Evolutionary conservation across 306 rosid species (phyloP).

Genomic region (Vigna angularis): DNA sequence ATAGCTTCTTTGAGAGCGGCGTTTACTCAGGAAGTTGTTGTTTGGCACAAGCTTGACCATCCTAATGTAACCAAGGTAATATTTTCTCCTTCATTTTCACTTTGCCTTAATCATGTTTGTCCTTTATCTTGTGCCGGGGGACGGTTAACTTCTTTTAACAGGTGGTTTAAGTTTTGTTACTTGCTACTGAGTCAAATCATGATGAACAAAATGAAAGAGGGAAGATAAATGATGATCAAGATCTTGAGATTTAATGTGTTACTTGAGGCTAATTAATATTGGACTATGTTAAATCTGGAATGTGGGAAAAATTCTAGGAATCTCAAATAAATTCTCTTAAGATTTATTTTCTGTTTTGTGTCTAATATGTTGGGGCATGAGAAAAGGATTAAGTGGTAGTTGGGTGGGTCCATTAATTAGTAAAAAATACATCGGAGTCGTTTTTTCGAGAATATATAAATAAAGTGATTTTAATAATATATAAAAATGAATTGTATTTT

Average conservation of each 20-base stretch:
- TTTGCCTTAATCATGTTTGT: background rate
- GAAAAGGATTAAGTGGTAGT: constrained; percentile 1
- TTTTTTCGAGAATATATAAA: no score
- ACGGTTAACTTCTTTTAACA: background rate
- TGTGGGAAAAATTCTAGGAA: background rate
- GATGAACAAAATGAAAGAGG: constrained; percentile 6
- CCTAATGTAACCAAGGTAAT: constrained; percentile 95
- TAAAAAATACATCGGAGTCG: no score
- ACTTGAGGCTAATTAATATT: background rate
- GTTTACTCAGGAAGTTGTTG: constrained; percentile 97
- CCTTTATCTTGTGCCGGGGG: constrained; percentile 15
- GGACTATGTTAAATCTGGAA: background rate
- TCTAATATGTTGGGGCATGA: background rate
- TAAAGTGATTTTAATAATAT: no score
- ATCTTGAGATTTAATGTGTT: background rate
- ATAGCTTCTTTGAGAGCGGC: constrained; percentile 95
- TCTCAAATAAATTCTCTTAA: no score
- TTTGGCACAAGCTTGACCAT: constrained; percentile 99
- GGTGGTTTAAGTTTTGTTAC: background rate
- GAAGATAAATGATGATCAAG: background rate
- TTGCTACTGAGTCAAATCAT: constrained; percentile 2
- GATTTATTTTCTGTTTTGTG: background rate
- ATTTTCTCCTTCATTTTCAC: constrained; percentile 31
- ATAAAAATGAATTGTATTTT: no score
- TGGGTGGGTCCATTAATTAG: constrained; percentile 11